Conservation (phyloP, 352 stramenopile species). For the Phytophthora constricta region DNA sequence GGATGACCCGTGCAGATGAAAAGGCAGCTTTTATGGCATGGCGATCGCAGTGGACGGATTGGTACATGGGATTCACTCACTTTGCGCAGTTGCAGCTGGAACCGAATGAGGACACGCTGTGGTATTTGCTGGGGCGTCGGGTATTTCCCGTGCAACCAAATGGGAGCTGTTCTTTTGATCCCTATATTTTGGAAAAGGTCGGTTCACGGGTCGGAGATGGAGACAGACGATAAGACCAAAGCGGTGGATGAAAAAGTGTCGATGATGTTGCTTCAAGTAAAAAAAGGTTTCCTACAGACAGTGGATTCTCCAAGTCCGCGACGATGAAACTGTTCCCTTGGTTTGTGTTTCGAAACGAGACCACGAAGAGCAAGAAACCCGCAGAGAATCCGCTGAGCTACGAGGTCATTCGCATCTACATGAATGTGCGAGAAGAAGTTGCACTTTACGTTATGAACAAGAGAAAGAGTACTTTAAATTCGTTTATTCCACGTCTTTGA, state of each 20-base stretch:
- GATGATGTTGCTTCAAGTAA: conserved; percentile 19
- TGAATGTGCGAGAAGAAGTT: conserved; percentile 20
- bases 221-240: too few relatives aligned
- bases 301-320: background rate
- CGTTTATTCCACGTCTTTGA: conserved; percentile 4
- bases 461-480: background rate
- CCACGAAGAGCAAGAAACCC: background rate
- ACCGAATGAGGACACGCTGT: conserved; percentile 26
- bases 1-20: background rate
- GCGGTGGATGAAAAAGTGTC: conserved; percentile 13
- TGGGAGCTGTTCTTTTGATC: conserved; percentile 18
- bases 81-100: conserved; percentile 32
- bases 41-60: conserved; percentile 23
- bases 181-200: conserved; percentile 14
- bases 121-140: conserved; percentile 35
- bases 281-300: conserved; percentile 4
- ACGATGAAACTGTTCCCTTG: conserved; percentile 10
- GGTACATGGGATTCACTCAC: conserved; percentile 40
- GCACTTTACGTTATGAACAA: too few relatives aligned
- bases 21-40: conserved; percentile 3
- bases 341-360: conserved; percentile 13
- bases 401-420: conserved; percentile 26
- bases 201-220: too few relatives aligned
- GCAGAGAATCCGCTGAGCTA: background rate
- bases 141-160: conserved; percentile 16